Base-by-base conservation (phyloP, 768 basidiomycete genomes). In the Russula emetica region DNA sequence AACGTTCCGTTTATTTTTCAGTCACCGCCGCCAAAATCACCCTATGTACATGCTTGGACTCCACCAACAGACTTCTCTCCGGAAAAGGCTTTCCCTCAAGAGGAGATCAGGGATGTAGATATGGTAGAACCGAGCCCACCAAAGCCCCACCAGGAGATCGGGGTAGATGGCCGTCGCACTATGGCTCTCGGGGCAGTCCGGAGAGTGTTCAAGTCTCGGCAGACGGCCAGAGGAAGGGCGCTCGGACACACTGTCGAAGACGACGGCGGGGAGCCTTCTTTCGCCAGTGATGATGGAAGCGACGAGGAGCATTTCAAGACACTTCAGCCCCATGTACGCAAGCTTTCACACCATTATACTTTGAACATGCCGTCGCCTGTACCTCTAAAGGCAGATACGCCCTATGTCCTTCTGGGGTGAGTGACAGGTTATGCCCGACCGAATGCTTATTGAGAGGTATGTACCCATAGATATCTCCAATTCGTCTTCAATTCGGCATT, bases 401-500 rank as follows among this genome's bases (percentile, higher is more conserved):
- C 95, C 24, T 92, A 93, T 75, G 77, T 94, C 59, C 78, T 97
- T 32, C 81, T 94, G 55, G 94, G 94, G 94, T 94, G 69, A 71
- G 87, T 78, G 16, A 57, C 52, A 57, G 65, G 57, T 44, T 49
- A 55, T 51, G 62, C 30, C 26, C 47, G 70, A 64, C 71, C 60
- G 30, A 62, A 30, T 26, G 45, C 2, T 28, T 56, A 9, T 28
- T 56, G 55, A 57, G 49, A 62, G 34, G 30, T 32, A 13, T 40
- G 24, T 34, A 28, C 13, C 1, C 20, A 30, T 66, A 91, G 92
- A 66, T 98, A 98, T 74, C 78, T 96, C 24, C 96, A 98, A 73
- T 92, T 98, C 76, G 85, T 91, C 75, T 97, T 97, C 78, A 97
- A 98, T 74, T 76, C 91, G 26, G 86, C 90, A 7, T 82, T 98